These are phyloP conservation scores for Plasmodium vivax DNA, from an alignment of 169 alveolate species.

Conservation along the genomic window DNA sequence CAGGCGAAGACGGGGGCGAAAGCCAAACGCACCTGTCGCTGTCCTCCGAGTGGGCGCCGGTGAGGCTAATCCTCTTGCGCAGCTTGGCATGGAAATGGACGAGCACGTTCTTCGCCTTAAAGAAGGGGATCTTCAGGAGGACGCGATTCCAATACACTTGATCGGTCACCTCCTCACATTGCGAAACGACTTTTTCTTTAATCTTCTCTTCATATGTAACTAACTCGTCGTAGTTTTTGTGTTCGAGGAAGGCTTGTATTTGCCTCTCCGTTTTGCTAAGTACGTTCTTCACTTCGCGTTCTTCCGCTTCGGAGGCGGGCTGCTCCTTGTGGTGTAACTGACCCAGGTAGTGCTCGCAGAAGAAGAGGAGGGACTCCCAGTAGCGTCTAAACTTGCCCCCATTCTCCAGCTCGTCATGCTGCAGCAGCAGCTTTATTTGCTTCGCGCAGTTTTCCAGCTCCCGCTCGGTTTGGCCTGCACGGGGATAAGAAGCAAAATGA, in stretches of 20 bases:
- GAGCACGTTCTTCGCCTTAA: slow-evolving; percentile 75
- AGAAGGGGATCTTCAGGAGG: slow-evolving; percentile 80
- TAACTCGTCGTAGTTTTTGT: slow-evolving; percentile 69
- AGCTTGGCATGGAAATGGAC: slow-evolving; percentile 21
- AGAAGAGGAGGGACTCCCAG: slow-evolving; percentile 40
- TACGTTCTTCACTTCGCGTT: slow-evolving; percentile 63
- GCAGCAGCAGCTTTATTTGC: slow-evolving; percentile 11
- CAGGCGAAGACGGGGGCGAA: too few species aligned
- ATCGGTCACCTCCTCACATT: slow-evolving; percentile 76
- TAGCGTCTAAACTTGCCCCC: slow-evolving; percentile 6
- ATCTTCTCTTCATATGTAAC: slow-evolving; percentile 84
- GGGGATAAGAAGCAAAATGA: too few species aligned
- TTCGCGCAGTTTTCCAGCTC: slow-evolving; percentile 34
- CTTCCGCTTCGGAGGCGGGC: background rate
- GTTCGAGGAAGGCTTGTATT: slow-evolving; percentile 74
- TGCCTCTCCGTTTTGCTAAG: slow-evolving; percentile 76
- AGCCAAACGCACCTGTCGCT: background rate
- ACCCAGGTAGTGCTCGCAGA: slow-evolving; percentile 7
- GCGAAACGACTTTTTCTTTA: slow-evolving; percentile 74
- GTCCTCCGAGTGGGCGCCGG: background rate
- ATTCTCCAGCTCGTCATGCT: slow-evolving; percentile 15
- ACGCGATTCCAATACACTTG: slow-evolving; percentile 86
- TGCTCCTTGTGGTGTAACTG: background rate
- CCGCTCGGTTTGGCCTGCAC: slow-evolving; percentile 11
- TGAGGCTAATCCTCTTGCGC: background rate